These are phyloP conservation scores for Mycosarcoma maydis DNA, from an alignment of 1,284 basidiomycete species.

Conservation along the genomic window DNA sequence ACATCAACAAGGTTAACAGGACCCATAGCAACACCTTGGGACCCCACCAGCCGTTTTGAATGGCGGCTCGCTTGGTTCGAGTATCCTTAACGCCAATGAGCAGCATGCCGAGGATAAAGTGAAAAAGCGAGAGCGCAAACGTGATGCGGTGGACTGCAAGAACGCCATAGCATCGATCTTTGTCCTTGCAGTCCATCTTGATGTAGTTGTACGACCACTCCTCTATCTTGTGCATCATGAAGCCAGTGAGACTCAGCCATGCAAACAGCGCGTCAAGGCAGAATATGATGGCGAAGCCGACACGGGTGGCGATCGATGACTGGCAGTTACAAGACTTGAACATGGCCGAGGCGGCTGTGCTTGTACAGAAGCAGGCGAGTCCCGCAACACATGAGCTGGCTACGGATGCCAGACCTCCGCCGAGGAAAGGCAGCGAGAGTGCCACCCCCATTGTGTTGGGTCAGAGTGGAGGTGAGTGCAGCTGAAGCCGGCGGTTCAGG, in stretches of 20 bases:
- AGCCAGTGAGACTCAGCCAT: conserved; percentile 92
- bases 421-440: conserved; percentile 85
- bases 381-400: conserved; percentile 65
- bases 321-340: conserved; percentile 99
- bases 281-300: conserved; percentile 97
- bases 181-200: conserved; percentile 93
- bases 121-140: conserved; percentile 90
- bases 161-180: conserved; percentile 89
- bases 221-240: conserved; percentile 86
- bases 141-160: conserved; percentile 98
- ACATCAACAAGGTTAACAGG: conserved; percentile 79
- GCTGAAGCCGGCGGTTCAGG: not conserved
- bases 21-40: conserved; percentile 91
- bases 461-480: conserved; percentile 1
- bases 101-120: conserved; percentile 79
- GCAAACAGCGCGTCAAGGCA: conserved; percentile 94
- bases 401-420: conserved; percentile 77
- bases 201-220: conserved; percentile 95
- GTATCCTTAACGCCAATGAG: conserved; percentile 90
- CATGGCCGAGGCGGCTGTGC: conserved; percentile 92
- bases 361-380: conserved; percentile 72
- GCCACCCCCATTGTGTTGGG: conserved; percentile 77
- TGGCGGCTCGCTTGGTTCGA: conserved; percentile 85
- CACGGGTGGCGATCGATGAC: conserved; percentile 94
- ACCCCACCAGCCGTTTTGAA: conserved; percentile 99